phyloP scores from a whole-genome alignment of 352 stramenopile genomes.

The Pythium sp. region DNA sequence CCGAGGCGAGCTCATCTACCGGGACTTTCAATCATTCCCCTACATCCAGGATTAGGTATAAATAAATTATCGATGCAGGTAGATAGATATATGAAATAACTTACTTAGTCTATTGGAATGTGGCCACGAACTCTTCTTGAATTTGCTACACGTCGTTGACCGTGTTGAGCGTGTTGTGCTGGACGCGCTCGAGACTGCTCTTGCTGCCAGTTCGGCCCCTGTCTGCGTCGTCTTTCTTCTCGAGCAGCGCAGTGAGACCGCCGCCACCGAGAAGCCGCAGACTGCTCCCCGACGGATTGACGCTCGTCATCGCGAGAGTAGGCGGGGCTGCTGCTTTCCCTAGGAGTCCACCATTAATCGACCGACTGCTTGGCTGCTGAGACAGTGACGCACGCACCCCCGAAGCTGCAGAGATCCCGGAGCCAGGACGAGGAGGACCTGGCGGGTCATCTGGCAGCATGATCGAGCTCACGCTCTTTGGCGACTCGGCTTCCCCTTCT shows the following conservation, averaged over 20 bases:
- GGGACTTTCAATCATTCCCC: conserved; percentile 70
- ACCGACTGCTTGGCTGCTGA: conserved; percentile 14
- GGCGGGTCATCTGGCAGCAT: conserved; percentile 2
- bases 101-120: conserved; percentile 5
- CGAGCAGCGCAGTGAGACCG: no score
- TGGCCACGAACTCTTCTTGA: no score
- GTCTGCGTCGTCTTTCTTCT: conserved; percentile 3
- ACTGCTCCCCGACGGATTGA: background rate
- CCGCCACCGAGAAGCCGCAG: background rate
- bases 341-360: background rate
- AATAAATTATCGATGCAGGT: background rate
- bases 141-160: conserved; percentile 1
- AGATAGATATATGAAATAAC: conserved; percentile 3
- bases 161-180: conserved; percentile 14
- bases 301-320: background rate
- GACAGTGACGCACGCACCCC: conserved; percentile 12
- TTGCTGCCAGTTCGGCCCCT: background rate
- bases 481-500: conserved; percentile 15
- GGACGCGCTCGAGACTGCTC: conserved; percentile 1
- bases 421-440: background rate
- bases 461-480: conserved; percentile 19
- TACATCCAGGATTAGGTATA: conserved; percentile 62
- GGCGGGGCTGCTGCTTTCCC: background rate
- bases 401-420: background rate
- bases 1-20: conserved; percentile 52